These are phyloP conservation scores for Trichocomaceae sp. DNA, from an alignment of 2,329 filamentous ascomycete species.

Conservation along the genomic window DNA sequence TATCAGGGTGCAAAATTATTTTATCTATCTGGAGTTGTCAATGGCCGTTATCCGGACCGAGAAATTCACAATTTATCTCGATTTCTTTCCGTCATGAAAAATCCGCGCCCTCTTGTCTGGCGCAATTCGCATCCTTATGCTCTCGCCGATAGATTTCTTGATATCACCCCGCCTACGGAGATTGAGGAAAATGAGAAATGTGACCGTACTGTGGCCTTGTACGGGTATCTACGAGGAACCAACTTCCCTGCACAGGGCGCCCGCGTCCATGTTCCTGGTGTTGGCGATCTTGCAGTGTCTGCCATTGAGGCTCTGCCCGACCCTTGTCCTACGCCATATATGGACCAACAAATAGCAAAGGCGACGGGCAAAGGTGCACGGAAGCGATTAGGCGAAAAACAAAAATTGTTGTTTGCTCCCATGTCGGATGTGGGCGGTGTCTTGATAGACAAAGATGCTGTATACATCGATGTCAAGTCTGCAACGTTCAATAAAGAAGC, in stretches of 20 bases:
- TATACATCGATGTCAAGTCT: constrained; percentile 73
- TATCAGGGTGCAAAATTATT: constrained; percentile 97
- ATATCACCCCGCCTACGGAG: constrained; percentile 86
- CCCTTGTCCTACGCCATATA: constrained; percentile 87
- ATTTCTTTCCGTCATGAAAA: constrained; percentile 98
- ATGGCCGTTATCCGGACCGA: constrained; percentile 91
- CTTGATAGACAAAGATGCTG: constrained; percentile 92
- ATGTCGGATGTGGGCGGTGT: constrained; percentile 98
- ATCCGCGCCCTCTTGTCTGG: constrained; percentile 92
- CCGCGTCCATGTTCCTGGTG: constrained; percentile 81
- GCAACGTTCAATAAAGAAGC: constrained; percentile 62
- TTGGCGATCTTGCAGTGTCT: constrained; percentile 80
- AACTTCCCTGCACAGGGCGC: constrained; percentile 85
- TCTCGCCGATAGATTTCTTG: constrained; percentile 86
- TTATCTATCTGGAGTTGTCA: constrained; percentile 92
- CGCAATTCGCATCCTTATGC: constrained; percentile 93
- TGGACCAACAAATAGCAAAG: constrained; percentile 82
- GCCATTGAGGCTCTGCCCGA: constrained; percentile 84
- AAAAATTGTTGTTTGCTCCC: constrained; percentile 90
- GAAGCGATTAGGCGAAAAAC: constrained; percentile 84
- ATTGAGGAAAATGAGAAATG: constrained; percentile 85
- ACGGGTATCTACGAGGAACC: constrained; percentile 88
- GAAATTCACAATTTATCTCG: constrained; percentile 93
- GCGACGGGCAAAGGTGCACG: constrained; percentile 73
- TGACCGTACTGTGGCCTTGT: constrained; percentile 83